Base-by-base conservation (phyloP, 306 rosid species). In the Senna siamea region DNA sequence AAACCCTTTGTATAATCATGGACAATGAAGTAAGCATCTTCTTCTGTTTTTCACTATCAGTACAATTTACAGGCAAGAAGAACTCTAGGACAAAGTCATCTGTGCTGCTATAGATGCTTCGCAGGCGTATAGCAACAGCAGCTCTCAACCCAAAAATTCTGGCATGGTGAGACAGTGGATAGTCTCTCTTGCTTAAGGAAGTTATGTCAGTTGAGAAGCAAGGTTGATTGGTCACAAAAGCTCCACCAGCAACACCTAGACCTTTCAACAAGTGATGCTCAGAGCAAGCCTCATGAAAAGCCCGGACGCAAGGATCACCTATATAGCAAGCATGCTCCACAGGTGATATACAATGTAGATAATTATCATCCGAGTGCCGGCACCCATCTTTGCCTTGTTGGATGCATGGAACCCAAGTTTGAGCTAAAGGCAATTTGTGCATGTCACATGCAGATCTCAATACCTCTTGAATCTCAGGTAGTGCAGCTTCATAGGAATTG, bases 191-290 rank as follows among this genome's bases (percentile, higher is more conserved):
- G 82, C 87, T 44, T 58, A 74, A 79, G 71, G 90, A 87, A 46
- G 88, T 86, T 62, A 95, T 74, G 76, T 95, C 97, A 28, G 67
- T 46, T 55, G 92, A 87, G 85, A 95, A 92, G 86, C 96, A 86
- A 0, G 97, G 91, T 66, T 92, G 88, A 67, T 95, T 95, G 9
- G 96, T 90, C 90, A 72, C 66, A 61, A 90, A 92, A 43, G 99
- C 99, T 70, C 79, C 69, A 53, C 99, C 99, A 20, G 83, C 95
- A 52, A 95, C 80, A 56, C 99, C 99, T 92, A 90, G 89, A 62
- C 98, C 98, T 81, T 76, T 95, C 70, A 95, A 83, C 88, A 95
- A 81, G 88, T 95, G 99, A 88, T 92, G 98, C 75, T 92, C 99
- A 7, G 93, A 87, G 87, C 99, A 95, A 72, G 92, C 97, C 91